These are phyloP conservation scores for Harrya chromipes DNA, from an alignment of 768 basidiomycete genomes.

Conservation along the genomic window DNA sequence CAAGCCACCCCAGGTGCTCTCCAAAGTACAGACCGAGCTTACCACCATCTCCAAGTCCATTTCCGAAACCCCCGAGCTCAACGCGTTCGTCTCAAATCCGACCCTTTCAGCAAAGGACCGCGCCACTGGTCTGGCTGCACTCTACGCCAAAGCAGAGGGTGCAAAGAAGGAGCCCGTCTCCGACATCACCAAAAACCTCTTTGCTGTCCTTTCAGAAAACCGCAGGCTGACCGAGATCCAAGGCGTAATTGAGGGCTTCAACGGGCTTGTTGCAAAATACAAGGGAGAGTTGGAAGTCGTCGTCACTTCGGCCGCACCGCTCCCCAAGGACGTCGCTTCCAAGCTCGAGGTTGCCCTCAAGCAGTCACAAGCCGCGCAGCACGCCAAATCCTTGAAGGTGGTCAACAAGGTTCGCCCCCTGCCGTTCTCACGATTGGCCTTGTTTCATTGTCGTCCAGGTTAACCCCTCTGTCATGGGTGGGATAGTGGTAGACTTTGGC, in stretches of 20 bases:
- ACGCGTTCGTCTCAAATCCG: slow-evolving; percentile 81
- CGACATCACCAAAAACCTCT: slow-evolving; percentile 89
- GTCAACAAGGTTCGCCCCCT: slow-evolving; percentile 73
- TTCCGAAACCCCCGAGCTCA: slow-evolving; percentile 59
- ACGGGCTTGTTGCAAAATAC: slow-evolving; percentile 83
- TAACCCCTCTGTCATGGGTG: slow-evolving; percentile 88
- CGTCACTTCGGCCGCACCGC: slow-evolving; percentile 83
- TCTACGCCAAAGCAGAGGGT: slow-evolving; percentile 68
- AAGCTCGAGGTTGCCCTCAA: slow-evolving; percentile 85
- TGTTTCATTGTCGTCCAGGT: slow-evolving; percentile 50
- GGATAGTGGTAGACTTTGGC: slow-evolving; percentile 93
- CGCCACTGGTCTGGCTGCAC: slow-evolving; percentile 55
- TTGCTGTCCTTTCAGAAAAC: slow-evolving; percentile 88
- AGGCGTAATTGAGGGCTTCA: slow-evolving; percentile 89
- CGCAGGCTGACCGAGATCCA: slow-evolving; percentile 82
- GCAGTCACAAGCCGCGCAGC: slow-evolving; percentile 78
- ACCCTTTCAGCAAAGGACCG: slow-evolving; percentile 84
- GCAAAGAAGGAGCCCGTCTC: slow-evolving; percentile 74
- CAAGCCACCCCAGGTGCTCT: slow-evolving; percentile 80
- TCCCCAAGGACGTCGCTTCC: slow-evolving; percentile 71
- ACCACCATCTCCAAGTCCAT: slow-evolving; percentile 66
- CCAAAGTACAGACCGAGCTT: slow-evolving; percentile 85
- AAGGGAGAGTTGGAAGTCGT: slow-evolving; percentile 90
- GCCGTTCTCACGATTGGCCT: background rate
- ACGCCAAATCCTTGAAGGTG: slow-evolving; percentile 86